These are phyloP conservation scores for Eimeria maxima DNA, from an alignment of 169 alveolate species.

Conservation along the genomic window DNA sequence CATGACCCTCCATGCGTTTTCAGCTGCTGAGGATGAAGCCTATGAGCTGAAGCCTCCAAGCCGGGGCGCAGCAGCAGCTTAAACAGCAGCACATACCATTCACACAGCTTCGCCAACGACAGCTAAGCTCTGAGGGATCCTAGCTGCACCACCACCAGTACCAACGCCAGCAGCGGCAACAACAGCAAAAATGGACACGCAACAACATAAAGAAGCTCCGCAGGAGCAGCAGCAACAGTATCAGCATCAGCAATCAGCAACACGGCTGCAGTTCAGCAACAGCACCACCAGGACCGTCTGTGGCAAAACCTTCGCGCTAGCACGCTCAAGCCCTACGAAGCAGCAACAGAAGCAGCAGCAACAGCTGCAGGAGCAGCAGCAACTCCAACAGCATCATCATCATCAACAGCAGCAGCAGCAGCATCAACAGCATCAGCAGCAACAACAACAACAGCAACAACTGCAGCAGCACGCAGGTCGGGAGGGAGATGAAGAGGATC, in stretches of 20 bases:
- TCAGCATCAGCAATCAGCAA: slow-evolving; percentile 51
- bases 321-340: slow-evolving; percentile 24
- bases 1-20: background rate
- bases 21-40: background rate
- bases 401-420: slow-evolving; percentile 14
- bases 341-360: too few relatives aligned
- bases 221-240: background rate
- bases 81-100: slow-evolving; percentile 1
- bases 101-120: background rate
- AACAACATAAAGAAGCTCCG: background rate
- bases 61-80: slow-evolving; percentile 57
- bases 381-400: background rate
- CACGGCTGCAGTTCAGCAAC: slow-evolving; percentile 43
- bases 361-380: too few relatives aligned
- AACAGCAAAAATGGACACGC: slow-evolving; percentile 9
- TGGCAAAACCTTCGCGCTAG: slow-evolving; percentile 51
- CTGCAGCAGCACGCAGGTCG: background rate
- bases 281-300: slow-evolving; percentile 9
- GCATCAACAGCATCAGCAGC: slow-evolving; percentile 46
- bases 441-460: slow-evolving; percentile 46
- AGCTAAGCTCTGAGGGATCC: background rate
- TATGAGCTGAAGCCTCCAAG: background rate
- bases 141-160: background rate
- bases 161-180: background rate
- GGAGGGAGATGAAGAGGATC: slow-evolving; percentile 20